A percentile compares a stretch with the other conserved stretches of the same genome.
Evolutionary conservation across 225 moss, liverwort and hornwort species (phyloP).

Genomic region (Anthoceros angustus): DNA sequence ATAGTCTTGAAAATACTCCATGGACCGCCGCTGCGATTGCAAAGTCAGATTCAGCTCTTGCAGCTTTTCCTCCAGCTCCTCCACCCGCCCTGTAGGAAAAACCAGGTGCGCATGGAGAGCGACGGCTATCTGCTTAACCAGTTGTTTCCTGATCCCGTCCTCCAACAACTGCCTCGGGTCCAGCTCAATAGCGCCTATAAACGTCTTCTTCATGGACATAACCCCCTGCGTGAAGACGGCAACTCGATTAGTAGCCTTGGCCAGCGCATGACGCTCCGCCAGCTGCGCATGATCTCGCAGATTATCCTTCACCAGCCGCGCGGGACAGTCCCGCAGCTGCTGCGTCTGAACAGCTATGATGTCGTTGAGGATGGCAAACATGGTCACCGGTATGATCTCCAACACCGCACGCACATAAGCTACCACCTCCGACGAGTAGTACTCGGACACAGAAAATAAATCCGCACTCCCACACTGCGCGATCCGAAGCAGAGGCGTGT

Average conservation of each 20-base stretch:
- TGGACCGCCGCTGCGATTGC: slow-evolving; percentile 64
- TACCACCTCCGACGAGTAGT: slow-evolving; percentile 88
- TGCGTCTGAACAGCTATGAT: slow-evolving; percentile 71
- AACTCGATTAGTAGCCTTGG: slow-evolving; percentile 89
- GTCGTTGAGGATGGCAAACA: slow-evolving; percentile 89
- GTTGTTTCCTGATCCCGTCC: slow-evolving; percentile 88
- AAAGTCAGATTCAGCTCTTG: slow-evolving; percentile 44
- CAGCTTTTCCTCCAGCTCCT: slow-evolving; percentile 57
- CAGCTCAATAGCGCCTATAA: slow-evolving; percentile 88
- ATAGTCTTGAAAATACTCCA: slow-evolving; percentile 99
- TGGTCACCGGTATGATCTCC: slow-evolving; percentile 88
- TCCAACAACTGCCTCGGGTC: slow-evolving; percentile 95
- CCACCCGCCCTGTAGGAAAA: slow-evolving; percentile 37
- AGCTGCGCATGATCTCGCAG: slow-evolving; percentile 77
- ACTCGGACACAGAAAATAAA: slow-evolving; percentile 93
- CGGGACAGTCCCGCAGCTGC: slow-evolving; percentile 71
- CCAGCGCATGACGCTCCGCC: slow-evolving; percentile 74
- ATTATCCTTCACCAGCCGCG: slow-evolving; percentile 79
- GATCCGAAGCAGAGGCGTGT: slow-evolving; percentile 82
- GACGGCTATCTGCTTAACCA: slow-evolving; percentile 72
- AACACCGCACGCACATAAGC: slow-evolving; percentile 74
- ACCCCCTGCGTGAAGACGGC: slow-evolving; percentile 99
- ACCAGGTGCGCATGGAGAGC: slow-evolving; percentile 57
- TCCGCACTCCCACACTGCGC: slow-evolving; percentile 92
- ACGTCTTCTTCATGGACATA: slow-evolving; percentile 97